Evolutionary conservation across 768 basidiomycete species (phyloP).

Genomic region (Phallus indusiatus): DNA sequence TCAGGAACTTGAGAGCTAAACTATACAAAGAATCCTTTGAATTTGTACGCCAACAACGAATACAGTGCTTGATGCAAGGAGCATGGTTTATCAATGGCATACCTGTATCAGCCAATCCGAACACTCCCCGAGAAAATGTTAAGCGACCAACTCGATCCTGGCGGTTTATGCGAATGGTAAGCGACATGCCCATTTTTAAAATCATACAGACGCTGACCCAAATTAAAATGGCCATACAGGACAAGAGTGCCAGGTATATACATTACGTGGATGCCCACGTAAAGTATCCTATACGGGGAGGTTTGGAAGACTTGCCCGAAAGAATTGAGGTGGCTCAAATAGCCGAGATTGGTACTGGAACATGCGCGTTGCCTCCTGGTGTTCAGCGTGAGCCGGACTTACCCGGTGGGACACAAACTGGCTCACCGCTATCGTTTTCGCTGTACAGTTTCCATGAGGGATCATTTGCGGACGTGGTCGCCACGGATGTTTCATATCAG

Average conservation of each 20-base stretch:
- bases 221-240: constrained; percentile 35
- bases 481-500: constrained; percentile 70
- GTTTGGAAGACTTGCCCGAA: constrained; percentile 81
- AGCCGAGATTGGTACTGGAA: constrained; percentile 69
- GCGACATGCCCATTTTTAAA: background rate
- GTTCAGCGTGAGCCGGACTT: constrained; percentile 45
- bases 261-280: constrained; percentile 76
- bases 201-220: background rate
- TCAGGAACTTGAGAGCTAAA: constrained; percentile 73
- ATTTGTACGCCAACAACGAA: constrained; percentile 81
- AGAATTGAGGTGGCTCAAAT: constrained; percentile 74
- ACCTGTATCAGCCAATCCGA: constrained; percentile 32
- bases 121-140: constrained; percentile 36
- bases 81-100: constrained; percentile 88
- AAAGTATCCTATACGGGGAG: constrained; percentile 70
- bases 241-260: constrained; percentile 68
- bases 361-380: constrained; percentile 53
- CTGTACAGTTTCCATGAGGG: constrained; percentile 54
- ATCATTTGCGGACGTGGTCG: constrained; percentile 69
- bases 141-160: constrained; percentile 60
- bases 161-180: constrained; percentile 80
- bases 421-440: constrained; percentile 70
- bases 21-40: constrained; percentile 86
- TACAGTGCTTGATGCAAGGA: constrained; percentile 80
- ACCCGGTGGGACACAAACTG: constrained; percentile 37